phyloP scores from a whole-genome alignment of 2,329 filamentous ascomycete genomes.

The Periglandula ipomoeae region DNA sequence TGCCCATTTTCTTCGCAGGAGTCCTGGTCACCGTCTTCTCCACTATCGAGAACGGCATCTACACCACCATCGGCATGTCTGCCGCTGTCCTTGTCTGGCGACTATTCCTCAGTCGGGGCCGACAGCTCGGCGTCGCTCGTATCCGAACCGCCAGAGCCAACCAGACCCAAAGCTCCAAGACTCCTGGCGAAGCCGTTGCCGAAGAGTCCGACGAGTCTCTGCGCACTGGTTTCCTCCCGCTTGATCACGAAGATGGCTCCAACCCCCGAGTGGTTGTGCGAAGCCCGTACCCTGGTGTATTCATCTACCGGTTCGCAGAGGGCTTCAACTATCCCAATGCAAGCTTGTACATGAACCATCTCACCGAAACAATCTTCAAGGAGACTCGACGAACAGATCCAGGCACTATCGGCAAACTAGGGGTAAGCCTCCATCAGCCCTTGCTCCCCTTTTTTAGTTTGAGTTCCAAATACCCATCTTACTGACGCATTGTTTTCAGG shows the following conservation, averaged over 20 bases:
- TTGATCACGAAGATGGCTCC: slow-evolving; percentile 40
- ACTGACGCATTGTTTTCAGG: slow-evolving; percentile 16
- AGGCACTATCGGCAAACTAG: slow-evolving; percentile 34
- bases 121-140: slow-evolving; percentile 69
- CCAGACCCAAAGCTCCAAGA: slow-evolving; percentile 10
- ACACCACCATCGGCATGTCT: slow-evolving; percentile 66
- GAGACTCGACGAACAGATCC: slow-evolving; percentile 36
- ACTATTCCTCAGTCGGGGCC: slow-evolving; percentile 66
- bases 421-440: slow-evolving; percentile 24
- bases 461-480: not conserved
- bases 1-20: slow-evolving; percentile 76
- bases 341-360: slow-evolving; percentile 38
- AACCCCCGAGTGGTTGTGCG: slow-evolving; percentile 37
- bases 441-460: not conserved
- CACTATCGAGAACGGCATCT: slow-evolving; percentile 78
- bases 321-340: slow-evolving; percentile 50
- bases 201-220: slow-evolving; percentile 37
- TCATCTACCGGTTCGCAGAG: slow-evolving; percentile 46
- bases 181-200: slow-evolving; percentile 19
- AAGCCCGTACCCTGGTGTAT: slow-evolving; percentile 43
- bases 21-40: slow-evolving; percentile 76
- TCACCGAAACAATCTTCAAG: slow-evolving; percentile 36
- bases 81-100: slow-evolving; percentile 67
- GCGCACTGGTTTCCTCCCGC: slow-evolving; percentile 35
- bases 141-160: slow-evolving; percentile 73